phyloP scores from a whole-genome alignment of 495 filamentous ascomycete genomes.

The Daldinia childiae region DNA sequence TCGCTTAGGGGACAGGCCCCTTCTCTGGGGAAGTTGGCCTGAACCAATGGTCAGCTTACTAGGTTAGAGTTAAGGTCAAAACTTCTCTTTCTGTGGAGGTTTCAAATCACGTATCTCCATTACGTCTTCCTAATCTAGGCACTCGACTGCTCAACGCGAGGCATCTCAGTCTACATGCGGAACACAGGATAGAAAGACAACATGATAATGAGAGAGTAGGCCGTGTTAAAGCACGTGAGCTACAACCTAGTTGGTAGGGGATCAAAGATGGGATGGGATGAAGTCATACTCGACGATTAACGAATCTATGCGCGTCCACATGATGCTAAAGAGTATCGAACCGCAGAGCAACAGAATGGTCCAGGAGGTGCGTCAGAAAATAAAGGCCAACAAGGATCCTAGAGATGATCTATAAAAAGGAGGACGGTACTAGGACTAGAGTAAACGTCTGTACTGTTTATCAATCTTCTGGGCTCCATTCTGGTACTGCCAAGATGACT shows the following conservation, averaged over 20 bases:
- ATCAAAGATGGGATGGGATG: neutral
- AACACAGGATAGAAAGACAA: neutral
- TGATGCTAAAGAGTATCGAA: neutral
- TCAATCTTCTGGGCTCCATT: neutral
- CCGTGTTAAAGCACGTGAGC: neutral
- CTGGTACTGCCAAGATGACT: neutral
- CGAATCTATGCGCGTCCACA: neutral
- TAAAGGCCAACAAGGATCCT: neutral
- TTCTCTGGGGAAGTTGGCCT: constrained; percentile 71
- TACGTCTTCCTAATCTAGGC: neutral
- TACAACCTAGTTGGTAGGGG: neutral
- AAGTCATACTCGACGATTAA: neutral
- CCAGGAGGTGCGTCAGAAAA: too few species aligned
- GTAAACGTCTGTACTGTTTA: neutral
- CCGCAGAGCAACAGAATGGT: neutral
- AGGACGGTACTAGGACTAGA: neutral
- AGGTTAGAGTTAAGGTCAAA: constrained; percentile 39
- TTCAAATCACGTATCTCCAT: too few species aligned
- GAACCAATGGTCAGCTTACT: constrained; percentile 62
- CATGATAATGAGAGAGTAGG: neutral
- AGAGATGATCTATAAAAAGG: neutral
- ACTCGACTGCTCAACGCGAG: neutral
- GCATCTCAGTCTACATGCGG: neutral
- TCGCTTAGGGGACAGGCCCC: constrained; percentile 76
- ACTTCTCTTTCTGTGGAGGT: neutral